phyloP scores from a whole-genome alignment of 768 basidiomycete genomes.

The Cystofilobasidium ferigula region DNA sequence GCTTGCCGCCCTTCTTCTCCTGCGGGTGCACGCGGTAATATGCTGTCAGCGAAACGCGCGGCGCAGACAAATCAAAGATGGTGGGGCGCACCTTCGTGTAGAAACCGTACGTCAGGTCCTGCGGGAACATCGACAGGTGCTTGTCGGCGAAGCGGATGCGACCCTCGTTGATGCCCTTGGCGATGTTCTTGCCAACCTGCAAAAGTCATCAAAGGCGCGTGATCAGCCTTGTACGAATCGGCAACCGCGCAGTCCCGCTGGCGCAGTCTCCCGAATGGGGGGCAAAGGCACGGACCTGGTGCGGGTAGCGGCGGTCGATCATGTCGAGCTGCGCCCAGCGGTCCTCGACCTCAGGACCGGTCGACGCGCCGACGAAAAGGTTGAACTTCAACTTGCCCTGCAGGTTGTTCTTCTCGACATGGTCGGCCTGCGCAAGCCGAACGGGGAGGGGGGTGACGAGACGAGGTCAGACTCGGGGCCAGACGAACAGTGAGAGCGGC shows the following conservation, averaged over 20 bases:
- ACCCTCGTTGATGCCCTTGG: conserved; percentile 32
- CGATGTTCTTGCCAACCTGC: conserved; percentile 32
- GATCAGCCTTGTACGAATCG: neutral
- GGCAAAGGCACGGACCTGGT: conserved; percentile 25
- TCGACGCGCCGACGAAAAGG: conserved; percentile 20
- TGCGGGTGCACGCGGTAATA: neutral
- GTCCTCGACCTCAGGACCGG: conserved; percentile 32
- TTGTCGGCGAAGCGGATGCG: conserved; percentile 32
- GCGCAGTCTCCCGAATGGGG: neutral
- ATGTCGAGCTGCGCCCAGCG: conserved; percentile 28
- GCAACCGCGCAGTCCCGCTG: too few relatives aligned
- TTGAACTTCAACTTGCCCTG: conserved; percentile 33
- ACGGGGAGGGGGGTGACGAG: neutral
- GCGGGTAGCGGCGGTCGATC: conserved; percentile 31
- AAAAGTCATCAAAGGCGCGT: neutral
- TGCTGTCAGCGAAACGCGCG: neutral
- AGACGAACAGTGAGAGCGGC: neutral
- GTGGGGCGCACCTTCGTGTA: conserved; percentile 24
- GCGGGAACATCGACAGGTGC: conserved; percentile 31
- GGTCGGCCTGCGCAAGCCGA: conserved; percentile 28
- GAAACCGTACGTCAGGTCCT: conserved; percentile 30
- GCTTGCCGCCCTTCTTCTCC: conserved; percentile 30
- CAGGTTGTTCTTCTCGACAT: conserved; percentile 32
- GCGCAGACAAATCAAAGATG: neutral
- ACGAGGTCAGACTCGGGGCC: neutral